phyloP scores from a whole-genome alignment of 2,329 filamentous ascomycete genomes.

The Trichoderma sp. region DNA sequence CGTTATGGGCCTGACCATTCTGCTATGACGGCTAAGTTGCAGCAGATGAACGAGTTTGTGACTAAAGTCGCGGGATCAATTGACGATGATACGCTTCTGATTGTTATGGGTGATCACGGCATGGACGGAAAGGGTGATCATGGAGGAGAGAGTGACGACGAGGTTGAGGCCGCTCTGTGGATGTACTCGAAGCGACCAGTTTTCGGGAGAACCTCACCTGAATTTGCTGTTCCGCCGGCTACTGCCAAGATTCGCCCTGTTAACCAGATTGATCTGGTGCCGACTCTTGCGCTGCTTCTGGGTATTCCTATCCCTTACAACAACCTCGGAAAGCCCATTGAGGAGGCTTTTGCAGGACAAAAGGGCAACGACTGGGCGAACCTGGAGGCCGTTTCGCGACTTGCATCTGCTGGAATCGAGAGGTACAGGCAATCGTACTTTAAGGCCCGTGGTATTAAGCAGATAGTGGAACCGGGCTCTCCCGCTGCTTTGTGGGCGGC shows the following conservation, averaged over 20 bases:
- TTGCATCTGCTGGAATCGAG: conserved; percentile 83
- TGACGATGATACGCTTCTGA: conserved; percentile 82
- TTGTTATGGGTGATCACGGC: conserved; percentile 98
- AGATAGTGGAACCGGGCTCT: conserved; percentile 49
- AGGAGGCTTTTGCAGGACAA: conserved; percentile 82
- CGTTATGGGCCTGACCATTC: conserved; percentile 91
- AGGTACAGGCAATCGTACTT: conserved; percentile 87
- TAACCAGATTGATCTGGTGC: conserved; percentile 92
- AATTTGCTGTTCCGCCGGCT: conserved; percentile 58
- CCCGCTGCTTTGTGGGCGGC: conserved; percentile 49
- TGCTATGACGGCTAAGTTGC: conserved; percentile 87
- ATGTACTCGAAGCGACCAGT: conserved; percentile 91
- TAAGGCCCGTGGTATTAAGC: conserved; percentile 66
- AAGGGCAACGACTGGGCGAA: conserved; percentile 73
- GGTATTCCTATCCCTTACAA: conserved; percentile 96
- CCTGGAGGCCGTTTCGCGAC: conserved; percentile 72
- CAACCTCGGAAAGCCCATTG: conserved; percentile 88
- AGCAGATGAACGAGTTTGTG: conserved; percentile 86
- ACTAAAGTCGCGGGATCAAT: conserved; percentile 68
- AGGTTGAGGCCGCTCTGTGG: conserved; percentile 93
- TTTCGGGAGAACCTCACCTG: conserved; percentile 74
- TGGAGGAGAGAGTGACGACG: conserved; percentile 96
- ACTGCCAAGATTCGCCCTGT: conserved; percentile 76
- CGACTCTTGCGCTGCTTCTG: conserved; percentile 82
- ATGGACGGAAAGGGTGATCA: conserved; percentile 98